A percentile compares a stretch with the other conserved stretches of the same genome.
Evolutionary conservation across 495 filamentous ascomycete genomes (phyloP).

Genomic region (Annulohypoxylon nitens): DNA sequence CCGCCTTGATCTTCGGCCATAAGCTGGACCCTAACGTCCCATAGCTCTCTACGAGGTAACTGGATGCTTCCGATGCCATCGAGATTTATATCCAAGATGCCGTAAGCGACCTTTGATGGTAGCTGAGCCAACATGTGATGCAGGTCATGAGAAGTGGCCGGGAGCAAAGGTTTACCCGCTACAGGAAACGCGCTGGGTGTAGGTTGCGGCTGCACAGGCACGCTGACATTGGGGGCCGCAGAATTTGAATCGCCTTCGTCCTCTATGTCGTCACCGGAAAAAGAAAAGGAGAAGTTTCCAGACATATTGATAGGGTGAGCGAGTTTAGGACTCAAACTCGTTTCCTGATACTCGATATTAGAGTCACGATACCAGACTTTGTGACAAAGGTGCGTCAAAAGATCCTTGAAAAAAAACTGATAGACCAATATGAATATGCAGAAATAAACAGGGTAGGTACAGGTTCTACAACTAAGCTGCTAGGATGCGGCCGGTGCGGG

Average conservation of each 20-base stretch:
- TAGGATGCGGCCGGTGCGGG: slow-evolving; percentile 12
- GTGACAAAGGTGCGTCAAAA: not conserved
- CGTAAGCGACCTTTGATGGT: slow-evolving; percentile 84
- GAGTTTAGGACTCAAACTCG: not conserved
- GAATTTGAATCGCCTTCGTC: slow-evolving; percentile 59
- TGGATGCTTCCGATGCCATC: slow-evolving; percentile 63
- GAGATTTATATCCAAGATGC: slow-evolving; percentile 68
- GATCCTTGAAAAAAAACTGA: slow-evolving; percentile 12
- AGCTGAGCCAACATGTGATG: slow-evolving; percentile 73
- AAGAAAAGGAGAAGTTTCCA: slow-evolving; percentile 79
- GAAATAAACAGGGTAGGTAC: slow-evolving; percentile 9
- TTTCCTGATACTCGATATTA: slow-evolving; percentile 12
- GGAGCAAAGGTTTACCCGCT: slow-evolving; percentile 62
- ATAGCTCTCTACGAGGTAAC: slow-evolving; percentile 88
- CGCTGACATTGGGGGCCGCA: slow-evolving; percentile 49
- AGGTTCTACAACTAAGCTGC: not conserved
- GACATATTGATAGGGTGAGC: slow-evolving; percentile 32
- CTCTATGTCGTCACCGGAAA: slow-evolving; percentile 88
- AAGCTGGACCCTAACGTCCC: slow-evolving; percentile 92
- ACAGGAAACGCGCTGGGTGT: slow-evolving; percentile 63
- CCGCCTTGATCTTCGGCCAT: slow-evolving; percentile 76
- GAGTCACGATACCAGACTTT: not conserved
- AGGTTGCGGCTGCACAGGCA: slow-evolving; percentile 42
- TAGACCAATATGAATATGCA: not conserved
- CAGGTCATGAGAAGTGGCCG: slow-evolving; percentile 59